A percentile compares a stretch with the other conserved stretches of the same genome.
Conservation (phyloP, 176 grass and related monocot genomes). For the Raddia distichophylla region DNA sequence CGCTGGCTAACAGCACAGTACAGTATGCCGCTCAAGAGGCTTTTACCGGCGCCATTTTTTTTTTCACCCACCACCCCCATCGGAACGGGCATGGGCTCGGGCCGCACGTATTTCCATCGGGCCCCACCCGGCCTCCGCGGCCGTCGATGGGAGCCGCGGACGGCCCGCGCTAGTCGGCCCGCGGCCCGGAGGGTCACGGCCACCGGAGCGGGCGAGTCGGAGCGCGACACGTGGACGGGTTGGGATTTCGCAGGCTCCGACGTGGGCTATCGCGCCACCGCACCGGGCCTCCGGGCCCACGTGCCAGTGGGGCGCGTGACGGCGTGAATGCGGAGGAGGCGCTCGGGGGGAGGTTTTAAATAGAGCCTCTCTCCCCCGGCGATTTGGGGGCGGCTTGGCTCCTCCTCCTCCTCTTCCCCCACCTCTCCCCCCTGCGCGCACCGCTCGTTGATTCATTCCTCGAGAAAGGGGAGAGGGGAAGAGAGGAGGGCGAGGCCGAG, state of each 20-base stretch:
- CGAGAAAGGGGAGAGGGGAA: neutral
- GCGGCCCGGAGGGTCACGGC: neutral
- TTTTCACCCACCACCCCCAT: neutral
- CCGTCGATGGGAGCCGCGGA: constrained; percentile 32
- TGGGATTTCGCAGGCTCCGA: constrained; percentile 31
- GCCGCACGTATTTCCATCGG: neutral
- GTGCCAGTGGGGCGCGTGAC: neutral
- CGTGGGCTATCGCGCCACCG: constrained; percentile 10
- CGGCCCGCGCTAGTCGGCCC: constrained; percentile 24
- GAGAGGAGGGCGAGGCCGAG: neutral
- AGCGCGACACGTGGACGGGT: constrained; percentile 32
- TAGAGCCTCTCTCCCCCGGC: constrained; percentile 46
- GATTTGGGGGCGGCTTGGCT: constrained; percentile 46
- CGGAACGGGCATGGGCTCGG: neutral
- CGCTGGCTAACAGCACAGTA: too few species aligned
- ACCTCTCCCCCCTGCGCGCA: neutral
- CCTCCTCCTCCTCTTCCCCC: neutral
- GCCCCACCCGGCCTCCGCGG: neutral
- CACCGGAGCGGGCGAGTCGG: constrained; percentile 13
- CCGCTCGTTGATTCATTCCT: constrained; percentile 23
- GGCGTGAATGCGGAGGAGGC: neutral
- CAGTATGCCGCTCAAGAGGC: too few species aligned
- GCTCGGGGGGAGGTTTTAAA: constrained; percentile 40
- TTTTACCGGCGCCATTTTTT: neutral
- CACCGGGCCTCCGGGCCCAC: neutral